Base-by-base conservation (phyloP, 2,329 filamentous ascomycete species). In the Neofusicoccum cordaticola region DNA sequence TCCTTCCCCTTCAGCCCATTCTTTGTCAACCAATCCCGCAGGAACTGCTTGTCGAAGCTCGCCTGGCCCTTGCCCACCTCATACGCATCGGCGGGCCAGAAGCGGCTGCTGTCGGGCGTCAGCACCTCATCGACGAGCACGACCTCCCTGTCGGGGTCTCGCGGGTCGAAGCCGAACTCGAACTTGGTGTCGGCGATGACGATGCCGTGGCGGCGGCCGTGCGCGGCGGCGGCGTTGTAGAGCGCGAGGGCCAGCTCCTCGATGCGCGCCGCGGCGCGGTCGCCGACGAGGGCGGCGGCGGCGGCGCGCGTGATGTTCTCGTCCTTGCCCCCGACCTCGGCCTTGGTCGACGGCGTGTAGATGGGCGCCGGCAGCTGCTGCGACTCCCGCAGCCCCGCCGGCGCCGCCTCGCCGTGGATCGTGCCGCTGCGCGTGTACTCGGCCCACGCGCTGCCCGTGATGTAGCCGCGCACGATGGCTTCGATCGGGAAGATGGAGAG, bases 401-500 rank as follows among this genome's bases (percentile, higher is more conserved):
- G 85, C 69, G 92, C 82, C 15, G 83, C 73, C 69, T 93, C 88
- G 22, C 92, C 91, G 78, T 96, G 91, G 15, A 96, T 90, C 1
- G 92, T 96, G 61, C 91, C 90, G 19, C 79, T 83, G 68, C 85
- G 83, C 74, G 86, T 80, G 80, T 95, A 91, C 80, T 96, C 92
- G 44, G 83, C 83, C 90, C 91, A 96, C 0, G 91, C 92, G 51
- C 88, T 90, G 48, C 93, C 93, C 5, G 93, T 93, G 74, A 97
- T 88, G 80, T 96, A 96, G 69, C 93, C 93, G 65, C 92, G 88
- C n/a, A 96, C 91, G 67, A 94, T 94, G 48, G 88, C 90, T 78
- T 94, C 91, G 67, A 96, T 83, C 27, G 91, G 90, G 66, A 96
- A 86, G 68, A 95, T 86, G 71, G 88, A 85, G 65, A 92, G 83